phyloP scores from a whole-genome alignment of 306 rosid species.

The Carpinus viminea region DNA sequence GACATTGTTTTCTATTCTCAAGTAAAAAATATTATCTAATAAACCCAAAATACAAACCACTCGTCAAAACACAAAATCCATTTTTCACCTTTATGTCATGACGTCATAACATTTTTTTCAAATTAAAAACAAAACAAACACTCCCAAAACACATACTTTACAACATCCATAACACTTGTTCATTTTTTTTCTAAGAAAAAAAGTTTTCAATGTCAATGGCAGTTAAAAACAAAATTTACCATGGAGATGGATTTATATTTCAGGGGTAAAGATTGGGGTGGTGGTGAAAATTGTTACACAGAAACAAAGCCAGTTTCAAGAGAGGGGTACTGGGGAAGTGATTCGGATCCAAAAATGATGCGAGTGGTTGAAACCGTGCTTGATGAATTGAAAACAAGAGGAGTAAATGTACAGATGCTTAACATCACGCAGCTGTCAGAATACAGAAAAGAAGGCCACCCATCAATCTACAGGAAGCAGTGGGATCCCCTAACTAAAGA shows the following conservation, averaged over 20 bases:
- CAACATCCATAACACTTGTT: no score
- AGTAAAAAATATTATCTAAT: no score
- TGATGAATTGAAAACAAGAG: constrained; percentile 53
- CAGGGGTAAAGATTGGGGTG: constrained; percentile 88
- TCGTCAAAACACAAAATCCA: no score
- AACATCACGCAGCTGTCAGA: constrained; percentile 83
- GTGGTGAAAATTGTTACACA: constrained; percentile 60
- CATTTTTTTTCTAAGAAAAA: no score
- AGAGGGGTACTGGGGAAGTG: constrained; percentile 65
- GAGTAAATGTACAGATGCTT: constrained; percentile 57
- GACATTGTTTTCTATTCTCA: no score
- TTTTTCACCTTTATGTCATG: no score
- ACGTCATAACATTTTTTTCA: no score
- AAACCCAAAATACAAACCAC: no score
- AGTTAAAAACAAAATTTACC: background rate
- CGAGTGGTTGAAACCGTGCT: constrained; percentile 55
- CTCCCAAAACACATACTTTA: no score
- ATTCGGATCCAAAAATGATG: constrained; percentile 67
- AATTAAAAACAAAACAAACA: no score
- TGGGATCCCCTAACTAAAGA: constrained; percentile 65
- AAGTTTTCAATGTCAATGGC: no score
- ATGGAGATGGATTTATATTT: background rate
- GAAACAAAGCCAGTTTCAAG: constrained; percentile 50
- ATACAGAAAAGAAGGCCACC: constrained; percentile 86
- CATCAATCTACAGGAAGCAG: constrained; percentile 73